phyloP scores from a whole-genome alignment of 2,329 filamentous ascomycete genomes.

The Diaporthe destruens region DNA sequence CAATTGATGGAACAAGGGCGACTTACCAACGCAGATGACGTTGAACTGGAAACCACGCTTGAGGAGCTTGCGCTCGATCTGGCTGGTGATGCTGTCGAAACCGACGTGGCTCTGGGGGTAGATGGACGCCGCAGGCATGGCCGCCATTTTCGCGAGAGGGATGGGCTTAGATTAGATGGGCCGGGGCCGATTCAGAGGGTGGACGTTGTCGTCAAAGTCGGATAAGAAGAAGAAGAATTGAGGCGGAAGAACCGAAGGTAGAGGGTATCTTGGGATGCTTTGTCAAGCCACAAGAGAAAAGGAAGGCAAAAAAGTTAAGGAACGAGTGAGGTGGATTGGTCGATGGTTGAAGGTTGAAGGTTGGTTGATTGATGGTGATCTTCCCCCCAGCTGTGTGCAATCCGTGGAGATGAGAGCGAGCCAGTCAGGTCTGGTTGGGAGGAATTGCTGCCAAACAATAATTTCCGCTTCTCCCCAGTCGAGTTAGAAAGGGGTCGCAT shows the following conservation, averaged over 20 bases:
- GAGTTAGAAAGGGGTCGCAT: conserved; percentile 53
- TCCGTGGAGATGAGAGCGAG: conserved; percentile 31
- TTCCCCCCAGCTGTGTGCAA: conserved; percentile 31
- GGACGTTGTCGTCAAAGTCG: conserved; percentile 43
- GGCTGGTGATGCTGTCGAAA: conserved; percentile 99
- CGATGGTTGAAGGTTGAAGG: conserved; percentile 32
- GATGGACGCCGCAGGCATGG: conserved; percentile 78
- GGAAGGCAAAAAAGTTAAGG: conserved; percentile 31
- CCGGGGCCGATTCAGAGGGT: conserved; percentile 48
- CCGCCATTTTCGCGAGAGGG: conserved; percentile 59
- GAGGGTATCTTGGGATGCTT: conserved; percentile 42
- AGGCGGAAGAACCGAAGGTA: conserved; percentile 44
- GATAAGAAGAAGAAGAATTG: conserved; percentile 54
- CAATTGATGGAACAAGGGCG: conserved; percentile 21
- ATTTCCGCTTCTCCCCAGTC: conserved; percentile 56
- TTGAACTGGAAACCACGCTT: conserved; percentile 99
- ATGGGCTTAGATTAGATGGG: conserved; percentile 47
- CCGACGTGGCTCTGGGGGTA: conserved; percentile 98
- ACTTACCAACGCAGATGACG: conserved; percentile 98
- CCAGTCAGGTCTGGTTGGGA: conserved; percentile 42
- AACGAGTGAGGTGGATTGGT: conserved; percentile 42
- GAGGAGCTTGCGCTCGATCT: conserved; percentile 99
- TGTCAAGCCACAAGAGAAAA: conserved; percentile 34
- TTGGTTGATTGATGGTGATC: conserved; percentile 36
- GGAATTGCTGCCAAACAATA: conserved; percentile 57